A percentile compares a stretch with the other conserved stretches of the same genome.
Conservation (phyloP, 2,329 filamentous ascomycete species). For the Corynespora cassiicola region DNA sequence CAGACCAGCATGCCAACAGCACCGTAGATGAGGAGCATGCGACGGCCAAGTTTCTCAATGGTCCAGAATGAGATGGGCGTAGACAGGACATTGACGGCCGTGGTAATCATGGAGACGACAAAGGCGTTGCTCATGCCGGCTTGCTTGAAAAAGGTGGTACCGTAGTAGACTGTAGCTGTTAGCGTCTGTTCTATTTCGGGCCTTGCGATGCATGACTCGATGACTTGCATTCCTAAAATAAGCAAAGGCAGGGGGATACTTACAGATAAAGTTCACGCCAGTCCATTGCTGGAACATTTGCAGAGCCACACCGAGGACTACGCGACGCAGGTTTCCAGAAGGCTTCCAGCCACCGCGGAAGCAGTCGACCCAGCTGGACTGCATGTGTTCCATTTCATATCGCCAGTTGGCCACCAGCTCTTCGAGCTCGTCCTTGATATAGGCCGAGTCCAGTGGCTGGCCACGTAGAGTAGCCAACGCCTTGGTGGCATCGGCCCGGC, state of each 20-base stretch:
- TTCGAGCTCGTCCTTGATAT: conserved; percentile 77
- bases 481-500: conserved; percentile 68
- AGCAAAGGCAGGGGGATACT: conserved; percentile 2
- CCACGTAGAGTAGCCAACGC: conserved; percentile 74
- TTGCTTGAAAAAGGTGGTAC: conserved; percentile 82
- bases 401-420: conserved; percentile 91
- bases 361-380: conserved; percentile 72
- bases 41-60: conserved; percentile 82
- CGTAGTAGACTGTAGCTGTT: conserved; percentile 55
- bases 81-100: conserved; percentile 84
- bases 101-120: conserved; percentile 84
- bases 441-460: conserved; percentile 74
- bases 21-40: conserved; percentile 78
- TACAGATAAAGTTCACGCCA: conserved; percentile 80
- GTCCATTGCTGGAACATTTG: conserved; percentile 66
- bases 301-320: conserved; percentile 54
- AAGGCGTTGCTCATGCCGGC: conserved; percentile 79
- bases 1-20: conserved; percentile 83
- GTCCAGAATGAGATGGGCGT: conserved; percentile 89
- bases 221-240: conserved; percentile 12
- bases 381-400: conserved; percentile 67
- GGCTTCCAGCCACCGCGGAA: conserved; percentile 63
- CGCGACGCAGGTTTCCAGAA: conserved; percentile 58
- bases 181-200: too few species aligned
- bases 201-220: too few species aligned